Percentiles rank a stretch among this genome's conserved stretches.
These are phyloP conservation scores for Picochlorum sp. DNA, from an alignment of 139 green algal genomes.

Conservation along the genomic window DNA sequence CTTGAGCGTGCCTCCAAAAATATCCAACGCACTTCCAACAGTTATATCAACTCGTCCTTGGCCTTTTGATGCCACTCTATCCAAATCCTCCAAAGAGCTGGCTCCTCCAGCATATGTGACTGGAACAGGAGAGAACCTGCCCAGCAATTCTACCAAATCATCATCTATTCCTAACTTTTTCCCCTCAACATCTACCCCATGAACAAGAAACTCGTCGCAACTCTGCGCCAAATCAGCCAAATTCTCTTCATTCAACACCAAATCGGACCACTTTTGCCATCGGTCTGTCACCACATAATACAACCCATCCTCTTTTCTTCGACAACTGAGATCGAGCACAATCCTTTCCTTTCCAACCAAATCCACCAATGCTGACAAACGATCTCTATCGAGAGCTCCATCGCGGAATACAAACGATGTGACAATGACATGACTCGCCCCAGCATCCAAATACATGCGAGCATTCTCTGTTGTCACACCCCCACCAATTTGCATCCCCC, in stretches of 20 bases:
- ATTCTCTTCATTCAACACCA: slow-evolving; percentile 44
- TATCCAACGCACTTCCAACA: slow-evolving; percentile 92
- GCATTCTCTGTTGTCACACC: slow-evolving; percentile 85
- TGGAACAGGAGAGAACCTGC: slow-evolving; percentile 56
- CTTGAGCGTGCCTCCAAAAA: slow-evolving; percentile 86
- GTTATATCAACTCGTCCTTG: slow-evolving; percentile 86
- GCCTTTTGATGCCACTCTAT: slow-evolving; percentile 54
- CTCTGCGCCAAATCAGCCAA: slow-evolving; percentile 57
- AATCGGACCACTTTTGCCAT: slow-evolving; percentile 64
- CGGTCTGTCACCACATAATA: slow-evolving; percentile 70
- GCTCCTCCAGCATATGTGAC: slow-evolving; percentile 95
- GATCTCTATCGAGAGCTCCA: slow-evolving; percentile 72
- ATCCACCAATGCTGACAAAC: slow-evolving; percentile 65
- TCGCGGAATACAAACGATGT: slow-evolving; percentile 90
- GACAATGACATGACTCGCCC: slow-evolving; percentile 94
- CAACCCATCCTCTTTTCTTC: slow-evolving; percentile 48
- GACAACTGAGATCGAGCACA: slow-evolving; percentile 92
- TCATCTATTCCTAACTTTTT: slow-evolving; percentile 94
- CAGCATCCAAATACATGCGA: slow-evolving; percentile 73
- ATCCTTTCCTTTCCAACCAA: slow-evolving; percentile 78
- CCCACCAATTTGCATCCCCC: slow-evolving; percentile 89
- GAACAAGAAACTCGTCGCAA: slow-evolving; percentile 94
- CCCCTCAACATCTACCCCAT: slow-evolving; percentile 97
- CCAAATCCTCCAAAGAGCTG: slow-evolving; percentile 73
- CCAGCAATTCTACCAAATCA: slow-evolving; percentile 81